Evolutionary conservation across 2,329 filamentous ascomycete genomes (phyloP).

Genomic region (Penicillium sp.): DNA sequence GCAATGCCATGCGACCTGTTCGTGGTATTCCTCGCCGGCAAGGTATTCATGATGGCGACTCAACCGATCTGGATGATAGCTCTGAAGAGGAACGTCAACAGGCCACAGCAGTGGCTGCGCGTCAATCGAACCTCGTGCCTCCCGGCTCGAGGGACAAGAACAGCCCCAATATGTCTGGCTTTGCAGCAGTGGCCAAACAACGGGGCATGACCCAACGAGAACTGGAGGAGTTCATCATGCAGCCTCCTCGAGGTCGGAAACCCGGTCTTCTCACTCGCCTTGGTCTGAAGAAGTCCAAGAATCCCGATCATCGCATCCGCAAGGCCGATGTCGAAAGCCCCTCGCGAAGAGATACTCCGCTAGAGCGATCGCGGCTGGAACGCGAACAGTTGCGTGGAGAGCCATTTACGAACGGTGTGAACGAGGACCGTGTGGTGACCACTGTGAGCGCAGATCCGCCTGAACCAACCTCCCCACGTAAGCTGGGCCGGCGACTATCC

Average conservation of each 20-base stretch:
- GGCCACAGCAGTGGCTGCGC: slow-evolving; percentile 36
- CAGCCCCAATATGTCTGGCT: slow-evolving; percentile 38
- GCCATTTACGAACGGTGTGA: slow-evolving; percentile 24
- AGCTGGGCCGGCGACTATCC: slow-evolving; percentile 38
- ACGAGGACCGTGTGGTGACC: slow-evolving; percentile 27
- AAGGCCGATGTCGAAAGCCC: slow-evolving; percentile 64
- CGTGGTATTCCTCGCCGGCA: slow-evolving; percentile 65
- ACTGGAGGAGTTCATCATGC: slow-evolving; percentile 43
- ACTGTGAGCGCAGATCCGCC: slow-evolving; percentile 30
- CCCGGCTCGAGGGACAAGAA: slow-evolving; percentile 38
- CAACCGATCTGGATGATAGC: slow-evolving; percentile 66
- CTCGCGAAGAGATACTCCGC: slow-evolving; percentile 65
- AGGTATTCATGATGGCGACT: slow-evolving; percentile 66
- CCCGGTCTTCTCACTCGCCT: slow-evolving; percentile 42
- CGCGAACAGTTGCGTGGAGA: slow-evolving; percentile 42
- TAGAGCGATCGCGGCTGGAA: slow-evolving; percentile 65
- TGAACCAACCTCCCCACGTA: slow-evolving; percentile 27
- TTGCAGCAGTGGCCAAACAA: slow-evolving; percentile 53
- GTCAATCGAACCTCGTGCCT: slow-evolving; percentile 30
- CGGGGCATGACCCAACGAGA: slow-evolving; percentile 60
- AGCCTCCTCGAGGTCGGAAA: slow-evolving; percentile 38
- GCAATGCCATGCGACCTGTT: slow-evolving; percentile 57
- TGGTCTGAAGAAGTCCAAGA: slow-evolving; percentile 38
- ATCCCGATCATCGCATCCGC: slow-evolving; percentile 50
- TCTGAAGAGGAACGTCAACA: slow-evolving; percentile 56